Conservation (phyloP, 2,329 filamentous ascomycete species). For the Aspergillus sp. region DNA sequence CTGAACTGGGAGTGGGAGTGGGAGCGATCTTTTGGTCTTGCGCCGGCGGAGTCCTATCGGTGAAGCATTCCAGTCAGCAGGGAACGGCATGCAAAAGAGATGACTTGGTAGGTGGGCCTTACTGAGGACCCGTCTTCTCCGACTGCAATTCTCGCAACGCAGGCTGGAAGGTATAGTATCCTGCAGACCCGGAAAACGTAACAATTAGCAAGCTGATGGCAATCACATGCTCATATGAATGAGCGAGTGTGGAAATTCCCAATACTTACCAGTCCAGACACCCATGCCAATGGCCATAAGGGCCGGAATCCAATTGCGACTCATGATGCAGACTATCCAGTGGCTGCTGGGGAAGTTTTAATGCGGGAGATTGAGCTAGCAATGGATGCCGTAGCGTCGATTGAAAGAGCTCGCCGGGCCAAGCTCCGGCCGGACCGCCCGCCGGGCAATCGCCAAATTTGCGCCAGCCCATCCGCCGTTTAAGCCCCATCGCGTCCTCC, state of each 20-base stretch:
- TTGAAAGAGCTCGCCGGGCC: constrained; percentile 12
- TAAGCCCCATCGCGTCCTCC: constrained; percentile 28
- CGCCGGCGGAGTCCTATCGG: not conserved
- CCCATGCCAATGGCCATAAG: constrained; percentile 43
- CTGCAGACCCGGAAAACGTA: constrained; percentile 23
- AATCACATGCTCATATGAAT: not conserved
- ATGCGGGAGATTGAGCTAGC: constrained; percentile 5
- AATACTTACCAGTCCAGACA: constrained; percentile 40
- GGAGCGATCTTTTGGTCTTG: not conserved
- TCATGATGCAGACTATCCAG: constrained; percentile 28
- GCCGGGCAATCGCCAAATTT: constrained; percentile 26
- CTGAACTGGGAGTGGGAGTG: not conserved
- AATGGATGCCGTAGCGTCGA: not conserved
- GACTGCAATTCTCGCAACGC: constrained; percentile 39
- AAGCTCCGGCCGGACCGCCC: constrained; percentile 5
- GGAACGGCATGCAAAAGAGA: not conserved
- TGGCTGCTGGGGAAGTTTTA: not conserved
- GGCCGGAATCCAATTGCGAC: constrained; percentile 41
- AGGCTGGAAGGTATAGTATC: constrained; percentile 48
- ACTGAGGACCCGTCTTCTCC: constrained; percentile 28
- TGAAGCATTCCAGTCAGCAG: not conserved
- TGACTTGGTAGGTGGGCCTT: constrained; percentile 4
- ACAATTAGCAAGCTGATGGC: constrained; percentile 1
- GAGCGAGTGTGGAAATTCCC: not conserved
- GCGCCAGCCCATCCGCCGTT: constrained; percentile 10